Conservation (phyloP, 2,329 filamentous ascomycete genomes). For the Trematosphaeria pertusa region DNA sequence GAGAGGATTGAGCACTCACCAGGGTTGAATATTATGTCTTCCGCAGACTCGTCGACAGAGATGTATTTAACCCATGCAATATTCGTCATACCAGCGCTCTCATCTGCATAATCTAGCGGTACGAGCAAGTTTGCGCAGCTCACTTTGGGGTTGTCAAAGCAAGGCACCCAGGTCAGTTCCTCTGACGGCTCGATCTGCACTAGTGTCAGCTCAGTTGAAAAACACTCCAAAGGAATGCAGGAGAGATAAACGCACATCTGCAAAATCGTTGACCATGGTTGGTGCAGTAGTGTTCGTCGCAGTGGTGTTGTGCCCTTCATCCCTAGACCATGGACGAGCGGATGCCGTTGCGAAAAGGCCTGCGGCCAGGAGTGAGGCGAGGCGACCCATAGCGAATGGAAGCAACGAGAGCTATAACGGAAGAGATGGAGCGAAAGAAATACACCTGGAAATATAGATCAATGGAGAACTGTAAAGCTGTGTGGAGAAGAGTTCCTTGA, state of each 20-base stretch:
- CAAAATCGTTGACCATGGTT: too few species aligned
- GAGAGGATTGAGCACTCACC: conserved; percentile 34
- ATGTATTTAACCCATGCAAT: conserved; percentile 51
- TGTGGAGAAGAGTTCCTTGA: too few species aligned
- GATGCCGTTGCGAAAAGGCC: too few species aligned
- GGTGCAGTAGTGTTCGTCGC: too few species aligned
- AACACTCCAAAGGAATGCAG: not conserved
- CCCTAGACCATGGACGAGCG: too few species aligned
- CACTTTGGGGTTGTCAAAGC: not conserved
- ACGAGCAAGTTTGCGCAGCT: conserved; percentile 54
- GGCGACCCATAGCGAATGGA: too few species aligned
- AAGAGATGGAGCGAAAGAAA: too few species aligned
- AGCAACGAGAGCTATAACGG: too few species aligned
- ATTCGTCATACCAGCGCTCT: conserved; percentile 32
- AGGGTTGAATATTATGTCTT: conserved; percentile 49
- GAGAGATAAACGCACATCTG: not conserved
- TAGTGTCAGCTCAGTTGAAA: not conserved
- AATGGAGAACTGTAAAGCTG: too few species aligned
- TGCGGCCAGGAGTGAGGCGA: too few species aligned
- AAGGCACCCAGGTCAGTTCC: not conserved
- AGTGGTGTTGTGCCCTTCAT: too few species aligned
- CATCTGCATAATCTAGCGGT: conserved; percentile 48
- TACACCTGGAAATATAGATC: too few species aligned
- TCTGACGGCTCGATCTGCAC: not conserved
- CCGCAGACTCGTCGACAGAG: conserved; percentile 35